phyloP scores from a whole-genome alignment of 2,329 filamentous ascomycete species.

The Fusarium virguliforme region DNA sequence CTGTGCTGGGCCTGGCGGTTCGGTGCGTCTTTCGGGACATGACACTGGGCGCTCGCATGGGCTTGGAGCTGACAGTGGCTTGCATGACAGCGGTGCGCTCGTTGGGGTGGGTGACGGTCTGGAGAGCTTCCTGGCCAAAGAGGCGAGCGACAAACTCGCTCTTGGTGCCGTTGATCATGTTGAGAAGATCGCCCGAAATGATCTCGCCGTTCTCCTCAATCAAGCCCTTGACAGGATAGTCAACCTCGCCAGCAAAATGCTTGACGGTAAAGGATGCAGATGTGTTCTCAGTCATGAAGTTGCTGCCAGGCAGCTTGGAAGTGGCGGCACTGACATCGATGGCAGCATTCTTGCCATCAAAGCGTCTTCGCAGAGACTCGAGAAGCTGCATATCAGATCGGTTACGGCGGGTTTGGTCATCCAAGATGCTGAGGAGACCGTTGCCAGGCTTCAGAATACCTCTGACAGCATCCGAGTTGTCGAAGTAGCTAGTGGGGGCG shows the following conservation, averaged over 20 bases:
- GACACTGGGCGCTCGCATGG: slow-evolving; percentile 91
- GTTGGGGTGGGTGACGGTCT: slow-evolving; percentile 93
- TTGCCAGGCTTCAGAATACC: slow-evolving; percentile 94
- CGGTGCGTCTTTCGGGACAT: slow-evolving; percentile 81
- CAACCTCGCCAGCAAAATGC: slow-evolving; percentile 96
- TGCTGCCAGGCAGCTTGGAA: slow-evolving; percentile 86
- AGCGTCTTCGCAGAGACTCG: slow-evolving; percentile 91
- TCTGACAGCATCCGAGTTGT: slow-evolving; percentile 95
- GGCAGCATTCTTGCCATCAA: slow-evolving; percentile 93
- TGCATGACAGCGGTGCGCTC: slow-evolving; percentile 94
- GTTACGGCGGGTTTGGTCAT: slow-evolving; percentile 93
- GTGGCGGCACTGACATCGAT: slow-evolving; percentile 85
- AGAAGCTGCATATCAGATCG: slow-evolving; percentile 91
- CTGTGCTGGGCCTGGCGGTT: slow-evolving; percentile 54
- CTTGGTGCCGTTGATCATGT: slow-evolving; percentile 89
- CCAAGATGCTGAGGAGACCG: slow-evolving; percentile 91
- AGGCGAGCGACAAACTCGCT: slow-evolving; percentile 91
- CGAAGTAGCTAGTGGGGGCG: slow-evolving; percentile 94
- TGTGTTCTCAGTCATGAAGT: slow-evolving; percentile 88
- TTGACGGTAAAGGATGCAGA: slow-evolving; percentile 89
- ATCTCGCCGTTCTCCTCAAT: slow-evolving; percentile 97
- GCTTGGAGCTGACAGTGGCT: slow-evolving; percentile 95
- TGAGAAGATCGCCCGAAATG: slow-evolving; percentile 95
- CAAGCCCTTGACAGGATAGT: slow-evolving; percentile 89
- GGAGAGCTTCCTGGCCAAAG: slow-evolving; percentile 95